Base-by-base conservation (phyloP, 202 grass and related monocot species). In the Panicum virgatum region DNA sequence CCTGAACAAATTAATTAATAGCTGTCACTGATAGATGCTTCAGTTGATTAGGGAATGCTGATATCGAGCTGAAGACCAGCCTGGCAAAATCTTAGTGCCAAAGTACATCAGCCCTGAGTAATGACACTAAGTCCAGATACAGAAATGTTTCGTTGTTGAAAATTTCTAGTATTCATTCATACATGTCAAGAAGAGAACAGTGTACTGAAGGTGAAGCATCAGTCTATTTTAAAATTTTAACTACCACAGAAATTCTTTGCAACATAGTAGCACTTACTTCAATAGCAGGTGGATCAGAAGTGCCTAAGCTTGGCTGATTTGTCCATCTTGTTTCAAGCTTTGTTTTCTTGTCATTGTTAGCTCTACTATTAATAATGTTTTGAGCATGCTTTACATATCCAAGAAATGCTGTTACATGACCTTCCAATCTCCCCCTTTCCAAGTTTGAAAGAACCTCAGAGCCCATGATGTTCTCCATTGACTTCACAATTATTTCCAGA, bases 401-500 rank as follows among this genome's bases (percentile, higher is more conserved):
- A 82, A 94, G 65, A 81, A 96, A 92, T 86, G 58, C 25, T 32
- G 51, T 85, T 53, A 94, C 48, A 80, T 92, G 87, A 86, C 62
- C 60, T 90, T 92, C 87, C 71, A 93, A 70, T 27, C 79, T 81
- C 58, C 89, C 76, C 26, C 25, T 89, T 46, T 96, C 91, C 76
- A 91, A 71, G 52, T 89, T 88, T 58, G 83, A 91, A 76, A 96
- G 78, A 48, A 89, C 27, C 46, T 96, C 90, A 26, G 74, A 76
- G 18, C 69, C 78, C 79, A 92, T 72, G 43, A 81, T 78, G 78
- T 66, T 89, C 12, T 96, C 89, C 75, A 90, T 81, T 69, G 83
- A 90, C 39, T 77, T 86, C 18, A 96, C 42, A 66, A 99, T 86
- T 78, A 87, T 87, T 89, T 90, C 89, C 18, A 99, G 78, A 82